Base-by-base conservation (phyloP, 2,329 filamentous ascomycete species). In the Exophiala aquamarina region DNA sequence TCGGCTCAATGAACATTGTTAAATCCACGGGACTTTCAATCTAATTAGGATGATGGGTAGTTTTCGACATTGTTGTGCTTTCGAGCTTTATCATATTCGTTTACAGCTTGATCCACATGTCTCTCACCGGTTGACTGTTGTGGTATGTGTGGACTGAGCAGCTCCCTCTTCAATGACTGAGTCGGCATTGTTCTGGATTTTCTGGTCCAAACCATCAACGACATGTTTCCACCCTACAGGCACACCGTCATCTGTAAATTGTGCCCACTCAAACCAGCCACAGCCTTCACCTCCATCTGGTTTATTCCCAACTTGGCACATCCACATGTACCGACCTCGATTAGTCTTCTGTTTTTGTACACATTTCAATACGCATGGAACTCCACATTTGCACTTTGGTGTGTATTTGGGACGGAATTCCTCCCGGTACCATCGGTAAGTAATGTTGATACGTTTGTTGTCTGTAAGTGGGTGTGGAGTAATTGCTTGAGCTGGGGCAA, bases 391-490 rank as follows among this genome's bases (percentile, higher is more conserved):
- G 64, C 93, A 98, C 45, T 75, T 80, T 0, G 91, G 91, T 0
- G 88, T 96, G 59, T 79, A 76, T 2, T 75, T 78, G 0, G 93
- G 92, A 62, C 93, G 86, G 54, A 96, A 77, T 35, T 76, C 82
- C 13, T 82, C 74, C 37, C 86, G 84, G 67, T 95, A 97, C 69
- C 88, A 84, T 5, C 93, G 83, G 67, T 96, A 98, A 0, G 93
- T 98, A 63, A 98, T 80, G 63, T 97, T 97, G 59, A 98, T 91
- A 32, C 93, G 79, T 54, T 82, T 84, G 58, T 83, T 90, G 1
- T 85, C 86, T 0, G 91, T 79, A 1, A 95, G 65, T 0, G 91
- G 89, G 65, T 98, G 93, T 1, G 89, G 89, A 52, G 90, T 86
- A 49, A 97, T 87, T 3, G 84, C 81, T 39, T 77, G 75, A 0